Conservation (phyloP, 2,329 filamentous ascomycete species). For the Aspergillus clavatus region DNA sequence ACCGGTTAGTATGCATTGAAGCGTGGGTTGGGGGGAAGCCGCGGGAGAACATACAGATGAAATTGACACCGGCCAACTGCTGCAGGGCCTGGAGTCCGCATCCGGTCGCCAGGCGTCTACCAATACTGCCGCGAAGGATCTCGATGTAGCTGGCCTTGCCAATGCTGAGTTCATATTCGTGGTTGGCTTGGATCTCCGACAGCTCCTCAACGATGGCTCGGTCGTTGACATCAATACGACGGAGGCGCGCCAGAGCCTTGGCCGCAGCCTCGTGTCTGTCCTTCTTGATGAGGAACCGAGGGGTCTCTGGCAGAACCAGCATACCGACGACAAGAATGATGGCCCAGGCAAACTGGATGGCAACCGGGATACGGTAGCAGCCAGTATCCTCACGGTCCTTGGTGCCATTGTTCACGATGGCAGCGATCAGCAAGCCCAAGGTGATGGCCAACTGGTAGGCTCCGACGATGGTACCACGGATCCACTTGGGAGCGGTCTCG, state of each 20-base stretch:
- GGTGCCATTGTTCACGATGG: conserved; percentile 67
- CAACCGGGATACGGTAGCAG: conserved; percentile 74
- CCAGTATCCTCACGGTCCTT: conserved; percentile 57
- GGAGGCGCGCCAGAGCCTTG: conserved; percentile 59
- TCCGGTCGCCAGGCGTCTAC: conserved; percentile 38
- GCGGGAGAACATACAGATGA: conserved; percentile 36
- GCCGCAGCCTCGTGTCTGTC: conserved; percentile 62
- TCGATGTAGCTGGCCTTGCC: conserved; percentile 36
- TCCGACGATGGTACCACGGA: conserved; percentile 70
- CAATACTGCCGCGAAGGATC: conserved; percentile 31
- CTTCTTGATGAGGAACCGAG: conserved; percentile 77
- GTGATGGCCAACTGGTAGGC: conserved; percentile 80
- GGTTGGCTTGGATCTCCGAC: conserved; percentile 79
- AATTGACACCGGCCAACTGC: conserved; percentile 41
- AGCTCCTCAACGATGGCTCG: conserved; percentile 72
- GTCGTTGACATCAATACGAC: conserved; percentile 61
- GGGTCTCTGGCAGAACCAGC: conserved; percentile 72
- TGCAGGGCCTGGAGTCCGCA: conserved; percentile 38
- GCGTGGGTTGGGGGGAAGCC: no score
- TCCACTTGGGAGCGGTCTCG: conserved; percentile 66
- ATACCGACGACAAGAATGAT: conserved; percentile 68
- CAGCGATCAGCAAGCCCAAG: conserved; percentile 67
- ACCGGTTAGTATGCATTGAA: no score
- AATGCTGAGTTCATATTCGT: conserved; percentile 67
- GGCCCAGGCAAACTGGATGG: conserved; percentile 74